Evolutionary conservation across 176 grass and related monocot species (phyloP).

Genomic region (Metroxylon sagu): DNA sequence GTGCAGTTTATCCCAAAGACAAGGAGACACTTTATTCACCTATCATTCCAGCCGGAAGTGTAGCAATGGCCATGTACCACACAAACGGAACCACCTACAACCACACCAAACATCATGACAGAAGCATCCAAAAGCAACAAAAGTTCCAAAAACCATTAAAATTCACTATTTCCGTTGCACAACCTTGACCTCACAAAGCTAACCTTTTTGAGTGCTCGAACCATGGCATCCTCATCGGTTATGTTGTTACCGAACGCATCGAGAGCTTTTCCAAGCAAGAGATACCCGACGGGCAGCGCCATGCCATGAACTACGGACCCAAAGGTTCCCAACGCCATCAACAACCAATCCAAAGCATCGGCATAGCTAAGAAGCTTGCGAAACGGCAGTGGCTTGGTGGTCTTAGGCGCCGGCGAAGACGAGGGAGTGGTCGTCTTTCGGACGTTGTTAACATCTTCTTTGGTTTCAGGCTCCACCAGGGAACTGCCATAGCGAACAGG

Average conservation of each 20-base stretch:
- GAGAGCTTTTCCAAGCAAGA: constrained; percentile 52
- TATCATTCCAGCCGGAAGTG: constrained; percentile 57
- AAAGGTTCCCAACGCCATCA: constrained; percentile 41
- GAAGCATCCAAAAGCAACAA: too few relatives aligned
- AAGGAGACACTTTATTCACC: constrained; percentile 26
- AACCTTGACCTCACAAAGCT: not conserved
- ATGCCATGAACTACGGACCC: constrained; percentile 52
- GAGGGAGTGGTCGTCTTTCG: not conserved
- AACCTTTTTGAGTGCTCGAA: constrained; percentile 41
- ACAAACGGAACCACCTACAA: constrained; percentile 60
- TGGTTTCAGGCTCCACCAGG: too few relatives aligned
- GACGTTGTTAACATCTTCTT: not conserved
- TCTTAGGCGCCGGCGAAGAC: not conserved
- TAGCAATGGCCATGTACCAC: constrained; percentile 76
- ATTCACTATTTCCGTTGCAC: too few relatives aligned
- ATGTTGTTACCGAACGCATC: constrained; percentile 62
- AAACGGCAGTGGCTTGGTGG: constrained; percentile 33
- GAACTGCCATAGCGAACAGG: too few relatives aligned
- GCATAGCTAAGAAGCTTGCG: constrained; percentile 41
- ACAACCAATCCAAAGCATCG: constrained; percentile 35
- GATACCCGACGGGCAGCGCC: constrained; percentile 47
- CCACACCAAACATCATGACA: constrained; percentile 2
- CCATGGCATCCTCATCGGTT: constrained; percentile 32
- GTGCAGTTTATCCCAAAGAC: not conserved
- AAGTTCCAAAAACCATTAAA: too few relatives aligned